Evolutionary conservation across 2,329 filamentous ascomycete genomes (phyloP).

Genomic region (Fusarium veterinarium): DNA sequence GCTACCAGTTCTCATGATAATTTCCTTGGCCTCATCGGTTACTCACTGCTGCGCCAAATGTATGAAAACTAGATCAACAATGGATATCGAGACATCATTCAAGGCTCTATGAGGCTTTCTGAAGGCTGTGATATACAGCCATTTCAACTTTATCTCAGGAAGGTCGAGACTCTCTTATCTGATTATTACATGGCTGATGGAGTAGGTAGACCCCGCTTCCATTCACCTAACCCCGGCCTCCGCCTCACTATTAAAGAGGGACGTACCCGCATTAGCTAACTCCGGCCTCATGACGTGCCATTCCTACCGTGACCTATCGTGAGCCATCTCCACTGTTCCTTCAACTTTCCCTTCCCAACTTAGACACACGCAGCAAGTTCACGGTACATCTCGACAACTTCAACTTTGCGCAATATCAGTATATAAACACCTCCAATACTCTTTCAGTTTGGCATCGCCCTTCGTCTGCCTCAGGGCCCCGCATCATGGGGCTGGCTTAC

Average conservation of each 20-base stretch:
- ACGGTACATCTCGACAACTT: neutral
- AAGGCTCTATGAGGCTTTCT: neutral
- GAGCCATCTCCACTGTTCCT: constrained; percentile 12
- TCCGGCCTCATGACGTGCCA: constrained; percentile 43
- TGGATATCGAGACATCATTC: neutral
- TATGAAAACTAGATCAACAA: neutral
- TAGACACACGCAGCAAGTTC: neutral
- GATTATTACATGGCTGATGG: neutral
- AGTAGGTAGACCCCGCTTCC: constrained; percentile 9
- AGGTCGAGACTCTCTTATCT: neutral
- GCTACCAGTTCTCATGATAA: neutral
- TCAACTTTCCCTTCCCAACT: constrained; percentile 15
- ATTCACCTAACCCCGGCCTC: neutral
- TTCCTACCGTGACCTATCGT: constrained; percentile 6
- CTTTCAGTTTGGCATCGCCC: neutral
- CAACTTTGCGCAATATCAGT: neutral
- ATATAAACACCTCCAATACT: neutral
- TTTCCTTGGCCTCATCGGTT: too few species aligned
- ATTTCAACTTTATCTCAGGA: neutral
- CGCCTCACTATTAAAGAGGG: constrained; percentile 19
- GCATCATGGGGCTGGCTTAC: constrained; percentile 85
- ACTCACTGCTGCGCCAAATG: neutral
- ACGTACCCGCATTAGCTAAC: constrained; percentile 17
- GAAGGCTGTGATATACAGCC: neutral
- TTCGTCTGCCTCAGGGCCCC: constrained; percentile 13